Base-by-base conservation (phyloP, 2,329 filamentous ascomycete genomes). In the Hymenoscyphus albidus region DNA sequence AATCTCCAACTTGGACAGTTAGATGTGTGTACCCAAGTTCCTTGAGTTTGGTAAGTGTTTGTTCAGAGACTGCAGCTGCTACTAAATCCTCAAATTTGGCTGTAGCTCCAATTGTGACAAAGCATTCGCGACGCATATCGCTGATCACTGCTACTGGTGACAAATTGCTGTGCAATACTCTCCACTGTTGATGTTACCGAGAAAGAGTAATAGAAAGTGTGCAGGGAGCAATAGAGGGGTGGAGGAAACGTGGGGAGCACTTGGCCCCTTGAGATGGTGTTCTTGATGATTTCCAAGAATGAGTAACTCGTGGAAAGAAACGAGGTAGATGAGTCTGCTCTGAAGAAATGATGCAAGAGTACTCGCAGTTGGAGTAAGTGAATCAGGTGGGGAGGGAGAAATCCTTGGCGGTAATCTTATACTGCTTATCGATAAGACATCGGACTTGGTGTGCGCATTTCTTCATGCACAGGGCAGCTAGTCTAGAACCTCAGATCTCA, bases 21-120 rank as follows among this genome's bases (percentile, higher is more conserved):
- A 98, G 81, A 66, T 89, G 80, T 0, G 88, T 91, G 77, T 91
- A 97, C 56, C 83, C 82, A 12, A 83, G 76, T 1, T 78, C 72
- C 12, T 76, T 73, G 13, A 98, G 82, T 5, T 82, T 80, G 5
- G 79, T 70, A 67, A 96, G 81, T 73, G 95, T 93, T 0, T 76
- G 71, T 0, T 83, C 78, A 18, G 82, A 78, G 5, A 96, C 79
- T 12, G 89, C 84, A 39, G 88, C 85, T 55, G 82, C 78, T 63
- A 97, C 83, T 1, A 99, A 84, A 6, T 82, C 77, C 61, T 83
- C 81, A 77, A 99, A 99, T 22, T 89, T 85, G 16, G 93, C 93
- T 0, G 94, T 99, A 5, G 95, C 94, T 64, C 95, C 95, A 38
- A 97, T 90, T 0, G 95, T 98, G 63, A 97, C 89, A 70, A 99